These are phyloP conservation scores for Haplosporangium sp. DNA, from an alignment of 371 early-diverging fungal species.

Conservation along the genomic window DNA sequence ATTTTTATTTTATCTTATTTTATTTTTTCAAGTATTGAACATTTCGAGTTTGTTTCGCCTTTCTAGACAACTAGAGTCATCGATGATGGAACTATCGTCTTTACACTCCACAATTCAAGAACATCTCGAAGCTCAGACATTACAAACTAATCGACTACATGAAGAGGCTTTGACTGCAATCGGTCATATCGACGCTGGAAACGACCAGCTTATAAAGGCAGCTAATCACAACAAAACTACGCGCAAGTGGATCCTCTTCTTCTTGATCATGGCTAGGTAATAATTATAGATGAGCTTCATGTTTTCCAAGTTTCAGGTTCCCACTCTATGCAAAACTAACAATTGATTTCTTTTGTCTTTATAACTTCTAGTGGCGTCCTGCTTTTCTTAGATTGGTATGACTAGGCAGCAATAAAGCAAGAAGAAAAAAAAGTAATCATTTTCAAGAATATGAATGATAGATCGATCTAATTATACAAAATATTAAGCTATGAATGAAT, in stretches of 20 bases:
- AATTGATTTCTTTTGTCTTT: neutral
- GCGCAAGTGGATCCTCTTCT: constrained; percentile 76
- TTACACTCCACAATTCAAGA: constrained; percentile 76
- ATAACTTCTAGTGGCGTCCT: constrained; percentile 66
- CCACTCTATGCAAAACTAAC: no score
- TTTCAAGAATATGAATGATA: neutral
- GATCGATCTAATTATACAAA: neutral
- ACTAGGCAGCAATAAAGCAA: constrained; percentile 50
- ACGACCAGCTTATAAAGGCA: constrained; percentile 69
- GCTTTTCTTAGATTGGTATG: constrained; percentile 83
- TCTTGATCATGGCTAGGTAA: constrained; percentile 69
- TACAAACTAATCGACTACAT: constrained; percentile 77
- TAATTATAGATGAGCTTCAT: neutral
- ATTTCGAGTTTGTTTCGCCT: no score
- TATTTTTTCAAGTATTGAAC: no score
- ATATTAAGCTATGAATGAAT: no score
- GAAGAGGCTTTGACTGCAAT: constrained; percentile 77
- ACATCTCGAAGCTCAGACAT: constrained; percentile 75
- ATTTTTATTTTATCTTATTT: no score
- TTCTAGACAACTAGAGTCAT: constrained; percentile 69
- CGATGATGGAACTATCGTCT: constrained; percentile 78
- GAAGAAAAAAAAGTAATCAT: neutral
- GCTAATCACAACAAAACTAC: constrained; percentile 71
- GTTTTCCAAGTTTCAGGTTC: neutral
- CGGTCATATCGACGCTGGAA: constrained; percentile 72